Evolutionary conservation across 2,329 filamentous ascomycete species (phyloP).

Genomic region (Cordyceps fumosorosea): DNA sequence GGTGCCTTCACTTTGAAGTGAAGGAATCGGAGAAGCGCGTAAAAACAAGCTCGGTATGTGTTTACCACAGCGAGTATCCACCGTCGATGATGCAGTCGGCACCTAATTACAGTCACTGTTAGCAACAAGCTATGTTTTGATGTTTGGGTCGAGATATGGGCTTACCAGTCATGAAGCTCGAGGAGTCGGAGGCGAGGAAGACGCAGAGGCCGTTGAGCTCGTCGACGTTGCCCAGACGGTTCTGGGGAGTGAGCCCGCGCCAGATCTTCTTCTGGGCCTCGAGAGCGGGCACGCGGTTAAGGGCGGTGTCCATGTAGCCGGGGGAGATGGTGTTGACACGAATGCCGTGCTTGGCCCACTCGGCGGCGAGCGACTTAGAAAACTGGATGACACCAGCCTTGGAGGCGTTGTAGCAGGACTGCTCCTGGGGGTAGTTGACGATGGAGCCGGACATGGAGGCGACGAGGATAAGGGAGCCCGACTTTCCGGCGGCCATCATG

Average conservation of each 20-base stretch:
- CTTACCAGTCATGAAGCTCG: constrained; percentile 66
- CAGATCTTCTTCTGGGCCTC: constrained; percentile 80
- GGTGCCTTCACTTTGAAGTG: not conserved
- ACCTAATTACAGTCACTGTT: not conserved
- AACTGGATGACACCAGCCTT: constrained; percentile 76
- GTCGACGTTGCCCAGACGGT: constrained; percentile 63
- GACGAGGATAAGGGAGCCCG: constrained; percentile 68
- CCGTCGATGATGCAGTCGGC: constrained; percentile 57
- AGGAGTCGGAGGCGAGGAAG: constrained; percentile 67
- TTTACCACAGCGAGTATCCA: constrained; percentile 58
- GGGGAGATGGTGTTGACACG: constrained; percentile 81
- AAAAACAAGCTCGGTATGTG: not conserved
- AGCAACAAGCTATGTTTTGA: not conserved
- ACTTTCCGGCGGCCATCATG: constrained; percentile 67
- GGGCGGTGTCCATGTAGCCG: constrained; percentile 79
- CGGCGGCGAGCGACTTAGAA: constrained; percentile 72
- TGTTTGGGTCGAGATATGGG: not conserved
- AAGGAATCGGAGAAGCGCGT: not conserved
- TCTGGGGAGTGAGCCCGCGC: constrained; percentile 67
- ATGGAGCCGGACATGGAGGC: constrained; percentile 78
- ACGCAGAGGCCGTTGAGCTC: constrained; percentile 74
- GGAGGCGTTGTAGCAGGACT: constrained; percentile 76
- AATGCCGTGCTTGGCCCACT: constrained; percentile 77
- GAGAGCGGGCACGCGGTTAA: constrained; percentile 71
- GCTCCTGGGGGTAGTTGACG: constrained; percentile 82